Base-by-base conservation (phyloP, 1,139 yeast genomes). In the Geotrichum siamense region DNA sequence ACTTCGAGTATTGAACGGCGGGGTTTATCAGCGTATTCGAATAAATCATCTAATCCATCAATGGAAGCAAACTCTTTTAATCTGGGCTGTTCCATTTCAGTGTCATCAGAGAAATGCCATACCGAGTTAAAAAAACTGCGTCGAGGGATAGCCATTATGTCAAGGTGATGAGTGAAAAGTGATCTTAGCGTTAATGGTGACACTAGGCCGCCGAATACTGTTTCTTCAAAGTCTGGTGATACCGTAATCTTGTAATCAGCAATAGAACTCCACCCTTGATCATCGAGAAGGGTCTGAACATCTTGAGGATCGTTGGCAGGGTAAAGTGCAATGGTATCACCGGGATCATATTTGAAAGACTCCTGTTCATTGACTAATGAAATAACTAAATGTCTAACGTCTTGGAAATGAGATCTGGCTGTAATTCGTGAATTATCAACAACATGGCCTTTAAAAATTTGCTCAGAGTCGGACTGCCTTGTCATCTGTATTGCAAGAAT, bases 1-100 rank as follows among this genome's bases (percentile, higher is more conserved):
- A 86, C 84, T 60, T 91, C 99, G 22, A 86, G 61, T 6, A 89
- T 74, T 48, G 94, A 87, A 53, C 99, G 66, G 52, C 96, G 72
- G 8, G 98, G 96, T 50, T 97, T 68, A 58, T 86, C 83, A 13
- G 94, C 94, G 61, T 91, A 91, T 59, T 91, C 79, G 59, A 79
- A 89, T 38, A 89, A 63, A 48, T 85, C 96, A 56, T 89, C 89
- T 43, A 72, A 67, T 1, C 58, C 61, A 41, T 83, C 87, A 43
- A 79, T 78, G 44, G 80, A 71, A 13, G 75, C 67, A 57, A 93
- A 84, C 51, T 91, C 96, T 43, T 67, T 66, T 39, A 91, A 67
- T 55, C 85, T 83, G 44, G 81, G 93, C 39, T 69, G 68, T 55
- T 91, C 96, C 49, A 91, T 69, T 37, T 70, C 74, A 47, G 75